Evolutionary conservation across 2,329 filamentous ascomycete species (phyloP).

Genomic region (Berkeleyomyces rouxiae): DNA sequence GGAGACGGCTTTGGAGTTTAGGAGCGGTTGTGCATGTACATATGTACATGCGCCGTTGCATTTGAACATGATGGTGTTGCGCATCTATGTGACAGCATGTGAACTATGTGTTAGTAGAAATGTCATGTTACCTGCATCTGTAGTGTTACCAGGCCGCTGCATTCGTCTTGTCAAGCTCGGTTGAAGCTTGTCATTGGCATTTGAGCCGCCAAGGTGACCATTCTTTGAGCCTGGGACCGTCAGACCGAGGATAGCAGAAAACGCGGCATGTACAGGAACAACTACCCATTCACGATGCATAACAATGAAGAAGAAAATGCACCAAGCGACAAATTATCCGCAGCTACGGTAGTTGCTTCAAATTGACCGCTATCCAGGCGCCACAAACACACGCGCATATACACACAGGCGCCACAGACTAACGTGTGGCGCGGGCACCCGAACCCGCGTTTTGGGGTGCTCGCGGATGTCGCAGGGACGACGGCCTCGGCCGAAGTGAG

Average conservation of each 20-base stretch:
- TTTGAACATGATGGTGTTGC: too few relatives aligned
- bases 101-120: too few relatives aligned
- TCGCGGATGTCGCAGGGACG: background rate
- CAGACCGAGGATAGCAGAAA: background rate
- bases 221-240: background rate
- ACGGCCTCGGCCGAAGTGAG: slow-evolving; percentile 12
- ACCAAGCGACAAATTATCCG: too few relatives aligned
- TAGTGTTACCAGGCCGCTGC: background rate
- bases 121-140: background rate
- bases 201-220: background rate
- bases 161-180: background rate
- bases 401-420: background rate
- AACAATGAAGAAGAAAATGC: background rate
- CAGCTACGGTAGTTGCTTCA: too few relatives aligned
- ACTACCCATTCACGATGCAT: background rate
- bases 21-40: too few relatives aligned
- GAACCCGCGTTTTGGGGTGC: background rate
- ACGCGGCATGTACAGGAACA: background rate
- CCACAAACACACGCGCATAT: background rate
- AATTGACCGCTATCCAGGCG: too few relatives aligned
- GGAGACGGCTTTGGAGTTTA: background rate
- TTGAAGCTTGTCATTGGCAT: background rate
- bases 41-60: too few relatives aligned
- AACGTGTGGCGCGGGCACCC: background rate
- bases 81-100: too few relatives aligned